Conservation (phyloP, 805 yeast species). For the Candida xiaguanensis region DNA sequence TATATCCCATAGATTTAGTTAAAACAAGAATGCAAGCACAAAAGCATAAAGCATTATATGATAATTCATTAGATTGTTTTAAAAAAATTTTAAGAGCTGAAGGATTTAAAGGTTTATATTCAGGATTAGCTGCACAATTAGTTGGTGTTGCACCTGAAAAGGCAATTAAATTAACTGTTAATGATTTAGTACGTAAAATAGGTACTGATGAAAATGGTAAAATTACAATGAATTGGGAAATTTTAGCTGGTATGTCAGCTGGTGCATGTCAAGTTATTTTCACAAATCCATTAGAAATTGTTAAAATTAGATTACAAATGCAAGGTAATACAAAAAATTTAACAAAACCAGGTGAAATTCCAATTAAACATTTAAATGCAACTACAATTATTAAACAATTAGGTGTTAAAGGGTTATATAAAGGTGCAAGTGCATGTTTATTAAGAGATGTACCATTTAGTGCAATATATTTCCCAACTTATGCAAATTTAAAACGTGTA, state of each 20-base stretch:
- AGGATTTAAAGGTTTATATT: slow-evolving; percentile 81
- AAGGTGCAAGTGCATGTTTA: slow-evolving; percentile 88
- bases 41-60: slow-evolving; percentile 64
- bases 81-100: slow-evolving; percentile 70
- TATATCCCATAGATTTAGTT: slow-evolving; percentile 93
- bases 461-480: slow-evolving; percentile 95
- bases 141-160: slow-evolving; percentile 98
- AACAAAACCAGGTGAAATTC: slow-evolving; percentile 34
- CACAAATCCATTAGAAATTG: slow-evolving; percentile 95
- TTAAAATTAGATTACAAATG: slow-evolving; percentile 90
- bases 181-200: slow-evolving; percentile 77
- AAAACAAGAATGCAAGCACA: slow-evolving; percentile 98
- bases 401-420: slow-evolving; percentile 83
- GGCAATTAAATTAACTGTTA: slow-evolving; percentile 93
- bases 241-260: slow-evolving; percentile 87
- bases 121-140: slow-evolving; percentile 91
- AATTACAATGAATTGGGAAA: slow-evolving; percentile 58
- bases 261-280: slow-evolving; percentile 96
- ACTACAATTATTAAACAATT: slow-evolving; percentile 69
- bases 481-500: slow-evolving; percentile 85
- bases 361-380: slow-evolving; percentile 50
- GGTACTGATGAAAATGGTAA: slow-evolving; percentile 47
- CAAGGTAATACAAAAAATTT: slow-evolving; percentile 64
- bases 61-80: slow-evolving; percentile 83
- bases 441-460: slow-evolving; percentile 95